phyloP scores from a whole-genome alignment of 805 yeast species.

The Candida ipomoeae region DNA sequence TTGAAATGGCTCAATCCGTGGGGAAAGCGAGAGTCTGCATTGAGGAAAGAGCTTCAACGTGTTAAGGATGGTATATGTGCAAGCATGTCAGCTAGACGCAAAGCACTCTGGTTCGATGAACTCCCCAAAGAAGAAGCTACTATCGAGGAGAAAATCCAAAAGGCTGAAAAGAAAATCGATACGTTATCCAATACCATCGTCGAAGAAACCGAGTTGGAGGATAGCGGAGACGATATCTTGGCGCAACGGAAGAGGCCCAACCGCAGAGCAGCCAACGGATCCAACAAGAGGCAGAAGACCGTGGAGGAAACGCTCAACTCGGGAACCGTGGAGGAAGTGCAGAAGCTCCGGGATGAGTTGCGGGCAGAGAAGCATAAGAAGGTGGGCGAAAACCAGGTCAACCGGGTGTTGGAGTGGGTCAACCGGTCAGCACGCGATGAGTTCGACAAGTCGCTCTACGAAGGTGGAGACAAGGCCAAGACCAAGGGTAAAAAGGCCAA shows the following conservation, averaged over 20 bases:
- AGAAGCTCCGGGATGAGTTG: slow-evolving; percentile 23
- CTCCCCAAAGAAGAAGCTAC: slow-evolving; percentile 28
- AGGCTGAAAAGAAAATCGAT: slow-evolving; percentile 8
- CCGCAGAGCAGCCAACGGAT: slow-evolving; percentile 27
- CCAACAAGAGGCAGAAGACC: slow-evolving; percentile 36
- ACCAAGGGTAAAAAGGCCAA: slow-evolving; percentile 16
- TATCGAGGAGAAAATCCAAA: slow-evolving; percentile 11
- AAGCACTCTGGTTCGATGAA: slow-evolving; percentile 45
- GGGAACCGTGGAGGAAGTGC: slow-evolving; percentile 28
- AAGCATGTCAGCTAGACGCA: slow-evolving; percentile 57
- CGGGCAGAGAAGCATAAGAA: slow-evolving; percentile 29
- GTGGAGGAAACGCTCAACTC: slow-evolving; percentile 26
- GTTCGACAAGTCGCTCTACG: slow-evolving; percentile 51
- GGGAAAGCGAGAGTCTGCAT: slow-evolving; percentile 67
- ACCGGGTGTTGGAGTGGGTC: slow-evolving; percentile 57
- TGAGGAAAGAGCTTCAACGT: slow-evolving; percentile 56
- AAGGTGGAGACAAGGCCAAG: slow-evolving; percentile 44
- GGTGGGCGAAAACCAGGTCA: slow-evolving; percentile 37
- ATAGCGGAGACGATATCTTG: slow-evolving; percentile 25
- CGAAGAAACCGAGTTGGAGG: slow-evolving; percentile 24
- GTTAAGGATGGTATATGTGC: slow-evolving; percentile 50
- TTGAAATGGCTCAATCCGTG: slow-evolving; percentile 67
- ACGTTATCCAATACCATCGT: slow-evolving; percentile 3
- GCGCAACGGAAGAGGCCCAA: slow-evolving; percentile 25
- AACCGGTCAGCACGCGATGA: slow-evolving; percentile 53